Evolutionary conservation across 2,329 filamentous ascomycete genomes (phyloP).

Genomic region (Fusarium humuli): DNA sequence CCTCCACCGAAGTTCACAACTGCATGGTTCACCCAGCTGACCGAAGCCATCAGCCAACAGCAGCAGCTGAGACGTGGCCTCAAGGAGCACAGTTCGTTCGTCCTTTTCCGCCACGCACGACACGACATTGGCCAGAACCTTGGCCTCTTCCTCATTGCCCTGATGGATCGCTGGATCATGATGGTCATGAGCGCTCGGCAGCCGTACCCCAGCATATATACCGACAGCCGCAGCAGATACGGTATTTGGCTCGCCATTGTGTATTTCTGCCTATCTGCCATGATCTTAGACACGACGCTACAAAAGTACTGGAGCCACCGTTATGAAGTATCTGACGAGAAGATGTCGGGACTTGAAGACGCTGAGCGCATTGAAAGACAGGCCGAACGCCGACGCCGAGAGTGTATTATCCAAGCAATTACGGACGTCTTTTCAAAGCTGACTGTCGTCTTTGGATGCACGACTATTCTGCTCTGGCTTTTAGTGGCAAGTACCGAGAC

Average conservation of each 20-base stretch:
- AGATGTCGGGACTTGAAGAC: constrained; percentile 7
- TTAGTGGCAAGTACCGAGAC: background rate
- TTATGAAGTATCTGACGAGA: constrained; percentile 13
- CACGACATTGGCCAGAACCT: constrained; percentile 37
- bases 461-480: background rate
- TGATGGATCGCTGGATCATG: constrained; percentile 40
- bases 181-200: constrained; percentile 31
- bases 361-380: constrained; percentile 1
- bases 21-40: constrained; percentile 35
- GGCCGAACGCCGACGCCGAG: background rate
- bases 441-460: background rate
- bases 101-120: constrained; percentile 28
- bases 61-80: constrained; percentile 24
- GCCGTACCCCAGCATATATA: constrained; percentile 35
- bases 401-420: background rate
- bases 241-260: constrained; percentile 34
- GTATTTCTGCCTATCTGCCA: constrained; percentile 34
- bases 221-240: constrained; percentile 25
- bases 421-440: constrained; percentile 1
- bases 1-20: constrained; percentile 23
- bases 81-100: constrained; percentile 32
- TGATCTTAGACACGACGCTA: constrained; percentile 29
- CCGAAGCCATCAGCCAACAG: constrained; percentile 26
- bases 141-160: constrained; percentile 29
- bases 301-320: constrained; percentile 33